Evolutionary conservation across 164 flowering plant species (phyloP), one percentile per base, ranked within the genome.

Genomic region (Vitis amurensis): DNA sequence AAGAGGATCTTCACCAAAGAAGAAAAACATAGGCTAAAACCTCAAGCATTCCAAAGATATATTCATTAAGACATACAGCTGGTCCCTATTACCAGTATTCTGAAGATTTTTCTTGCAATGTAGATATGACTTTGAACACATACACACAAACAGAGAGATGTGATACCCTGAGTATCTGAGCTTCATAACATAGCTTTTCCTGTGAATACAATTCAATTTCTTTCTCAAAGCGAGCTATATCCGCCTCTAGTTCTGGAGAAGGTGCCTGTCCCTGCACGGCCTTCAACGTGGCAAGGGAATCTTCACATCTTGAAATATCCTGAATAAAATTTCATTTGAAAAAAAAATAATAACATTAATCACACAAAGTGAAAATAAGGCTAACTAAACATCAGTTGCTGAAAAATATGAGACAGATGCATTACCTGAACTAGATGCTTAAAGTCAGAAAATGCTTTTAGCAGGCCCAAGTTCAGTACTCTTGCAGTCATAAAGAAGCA

Each of bases 401-500:
- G 15, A 62, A 8, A 27, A 7, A 64, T 11, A 61, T 31, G 48
- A 13, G 53, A 60, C 16, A 37, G 16, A 50, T 53, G 52, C 44
- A 64, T 55, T 82, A 96, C 99, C 98, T 93, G 99, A 74, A 83
- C 91, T 63, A 93, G 87, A 87, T 88, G 89, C 81, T 91, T 93
- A 70, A 83, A 96, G 81, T 96, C 99, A 59, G 98, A 88, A 78
- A 91, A 89, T 70, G 91, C 97, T 80, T 91, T 96, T 73, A 96
- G 63, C 58, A 96, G 74, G 37, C 99, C 99, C 88, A 96, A 76
- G 78, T 96, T 90, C 31, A 93, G 93, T 68, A 89, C 97, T 80
- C 99, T 86, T 59, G 99, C 94, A 50, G 99, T 91, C 97, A 96
- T 89, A 77, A 93, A 96, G 84, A 96, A 96, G 82, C 99, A 93